Evolutionary conservation across 2,329 filamentous ascomycete species (phyloP).

Genomic region (Bertia moriformis): DNA sequence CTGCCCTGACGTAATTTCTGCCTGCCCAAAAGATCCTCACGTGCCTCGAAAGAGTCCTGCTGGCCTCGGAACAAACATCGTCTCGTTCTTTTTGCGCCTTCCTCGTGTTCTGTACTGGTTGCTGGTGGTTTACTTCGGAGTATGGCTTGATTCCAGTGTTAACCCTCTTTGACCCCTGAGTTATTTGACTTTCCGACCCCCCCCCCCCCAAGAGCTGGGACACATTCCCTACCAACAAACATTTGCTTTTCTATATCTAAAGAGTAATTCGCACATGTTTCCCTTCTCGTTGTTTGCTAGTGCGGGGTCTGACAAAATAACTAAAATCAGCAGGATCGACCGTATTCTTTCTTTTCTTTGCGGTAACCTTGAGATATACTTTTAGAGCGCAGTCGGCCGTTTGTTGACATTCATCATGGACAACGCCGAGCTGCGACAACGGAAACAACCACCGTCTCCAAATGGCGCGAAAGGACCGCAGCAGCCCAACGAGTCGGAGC

Average conservation of each 20-base stretch:
- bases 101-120: too few species aligned
- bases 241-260: not conserved
- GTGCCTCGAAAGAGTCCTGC: too few species aligned
- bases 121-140: too few species aligned
- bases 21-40: not conserved
- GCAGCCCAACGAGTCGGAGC: slow-evolving; percentile 7
- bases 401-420: not conserved
- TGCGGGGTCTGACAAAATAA: not conserved
- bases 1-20: not conserved
- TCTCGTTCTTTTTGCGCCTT: too few species aligned
- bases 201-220: too few species aligned
- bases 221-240: too few species aligned
- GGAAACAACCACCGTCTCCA: not conserved
- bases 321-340: not conserved
- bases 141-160: not conserved
- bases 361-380: not conserved
- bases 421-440: not conserved
- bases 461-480: not conserved
- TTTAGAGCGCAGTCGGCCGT: not conserved
- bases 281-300: not conserved
- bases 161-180: not conserved
- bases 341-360: not conserved
- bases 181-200: too few species aligned
- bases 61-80: too few species aligned
- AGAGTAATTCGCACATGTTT: too few species aligned